Conservation (phyloP, 164 flowering plant species). For the Buxus sempervirens region DNA sequence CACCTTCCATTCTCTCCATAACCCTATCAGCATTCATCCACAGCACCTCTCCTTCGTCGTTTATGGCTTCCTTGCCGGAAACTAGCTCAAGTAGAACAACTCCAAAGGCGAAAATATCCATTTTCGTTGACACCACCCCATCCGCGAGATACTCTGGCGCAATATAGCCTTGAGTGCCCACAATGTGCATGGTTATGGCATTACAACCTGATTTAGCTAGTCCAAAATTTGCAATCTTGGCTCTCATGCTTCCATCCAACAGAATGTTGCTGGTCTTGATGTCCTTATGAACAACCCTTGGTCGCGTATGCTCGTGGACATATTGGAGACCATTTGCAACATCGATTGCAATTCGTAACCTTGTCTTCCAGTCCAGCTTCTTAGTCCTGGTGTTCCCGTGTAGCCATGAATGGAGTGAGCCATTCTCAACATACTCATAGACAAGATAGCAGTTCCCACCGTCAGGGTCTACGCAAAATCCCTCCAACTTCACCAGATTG, state of each 20-base stretch:
- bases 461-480: constrained; percentile 74
- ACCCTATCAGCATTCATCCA: constrained; percentile 42
- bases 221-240: constrained; percentile 91
- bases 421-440: constrained; percentile 82
- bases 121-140: constrained; percentile 74
- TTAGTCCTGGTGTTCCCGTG: constrained; percentile 27
- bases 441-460: constrained; percentile 72
- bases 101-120: constrained; percentile 90
- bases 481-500: constrained; percentile 80
- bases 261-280: constrained; percentile 86
- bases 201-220: constrained; percentile 88
- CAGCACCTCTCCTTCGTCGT: constrained; percentile 50
- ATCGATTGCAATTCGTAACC: constrained; percentile 70
- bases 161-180: constrained; percentile 96
- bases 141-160: constrained; percentile 83
- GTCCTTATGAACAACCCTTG: constrained; percentile 86
- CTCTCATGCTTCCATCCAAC: constrained; percentile 72
- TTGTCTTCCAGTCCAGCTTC: constrained; percentile 65
- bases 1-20: constrained; percentile 44
- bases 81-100: constrained; percentile 86
- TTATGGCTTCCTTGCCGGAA: constrained; percentile 62
- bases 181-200: constrained; percentile 85
- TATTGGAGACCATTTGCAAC: constrained; percentile 89
- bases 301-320: constrained; percentile 86
- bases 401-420: constrained; percentile 77